Percentiles rank a stretch among this genome's conserved stretches.
Conservation (phyloP, 768 basidiomycete species). For the Mycena pura region DNA sequence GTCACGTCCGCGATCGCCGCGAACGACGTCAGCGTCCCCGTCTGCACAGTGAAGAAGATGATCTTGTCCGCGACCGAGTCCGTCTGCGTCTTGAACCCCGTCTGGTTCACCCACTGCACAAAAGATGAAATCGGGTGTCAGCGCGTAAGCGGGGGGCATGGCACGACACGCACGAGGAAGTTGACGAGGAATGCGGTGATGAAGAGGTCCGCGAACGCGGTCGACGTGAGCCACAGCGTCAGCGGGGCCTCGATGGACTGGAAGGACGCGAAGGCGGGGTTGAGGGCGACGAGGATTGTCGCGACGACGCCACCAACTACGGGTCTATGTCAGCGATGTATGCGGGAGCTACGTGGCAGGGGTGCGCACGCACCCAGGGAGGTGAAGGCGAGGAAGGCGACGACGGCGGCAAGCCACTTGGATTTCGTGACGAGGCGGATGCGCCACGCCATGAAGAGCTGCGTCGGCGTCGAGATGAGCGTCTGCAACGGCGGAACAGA, state of each 20-base stretch:
- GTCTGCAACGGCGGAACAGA: neutral
- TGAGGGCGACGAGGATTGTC: neutral
- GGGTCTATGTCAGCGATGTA: neutral
- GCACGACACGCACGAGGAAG: slow-evolving; percentile 13
- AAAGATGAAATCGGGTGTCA: neutral
- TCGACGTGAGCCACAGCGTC: slow-evolving; percentile 21
- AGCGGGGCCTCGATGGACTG: neutral
- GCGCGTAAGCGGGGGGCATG: too few relatives aligned
- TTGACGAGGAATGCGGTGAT: slow-evolving; percentile 25
- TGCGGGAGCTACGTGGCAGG: neutral
- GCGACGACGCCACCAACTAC: slow-evolving; percentile 9
- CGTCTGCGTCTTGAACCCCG: slow-evolving; percentile 22
- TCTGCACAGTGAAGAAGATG: slow-evolving; percentile 27
- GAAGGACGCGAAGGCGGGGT: neutral
- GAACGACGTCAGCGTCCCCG: slow-evolving; percentile 19
- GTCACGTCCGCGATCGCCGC: slow-evolving; percentile 22
- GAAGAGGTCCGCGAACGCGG: slow-evolving; percentile 24
- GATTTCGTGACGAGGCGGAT: slow-evolving; percentile 15
- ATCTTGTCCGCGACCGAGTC: slow-evolving; percentile 25
- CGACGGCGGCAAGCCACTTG: slow-evolving; percentile 7
- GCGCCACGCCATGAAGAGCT: slow-evolving; percentile 28
- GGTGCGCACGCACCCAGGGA: slow-evolving; percentile 8
- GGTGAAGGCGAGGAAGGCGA: slow-evolving; percentile 12
- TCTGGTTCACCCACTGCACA: slow-evolving; percentile 20
- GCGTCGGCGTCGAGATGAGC: slow-evolving; percentile 20